Evolutionary conservation across 2,329 filamentous ascomycete genomes (phyloP).

Genomic region (Chaetomium sp.): DNA sequence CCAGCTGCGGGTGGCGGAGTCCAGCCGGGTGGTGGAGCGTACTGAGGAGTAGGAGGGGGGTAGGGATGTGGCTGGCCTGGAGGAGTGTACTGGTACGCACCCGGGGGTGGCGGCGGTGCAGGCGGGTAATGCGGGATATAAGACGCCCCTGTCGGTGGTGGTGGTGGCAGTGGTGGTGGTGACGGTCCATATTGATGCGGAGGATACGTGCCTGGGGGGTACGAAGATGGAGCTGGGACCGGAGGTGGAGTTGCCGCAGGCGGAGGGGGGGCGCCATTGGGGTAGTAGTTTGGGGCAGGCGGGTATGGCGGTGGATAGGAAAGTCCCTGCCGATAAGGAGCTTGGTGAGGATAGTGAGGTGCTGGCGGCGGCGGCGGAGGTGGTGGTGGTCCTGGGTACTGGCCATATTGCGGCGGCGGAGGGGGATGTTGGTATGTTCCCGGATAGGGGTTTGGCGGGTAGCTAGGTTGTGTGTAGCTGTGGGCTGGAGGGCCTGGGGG

Average conservation of each 20-base stretch:
- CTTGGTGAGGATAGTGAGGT: conserved; percentile 18
- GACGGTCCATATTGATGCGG: conserved; percentile 16
- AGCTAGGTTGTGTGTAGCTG: conserved; percentile 15
- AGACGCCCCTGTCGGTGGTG: not conserved
- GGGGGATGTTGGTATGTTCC: conserved; percentile 17
- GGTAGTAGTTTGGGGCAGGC: conserved; percentile 20
- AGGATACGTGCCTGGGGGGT: conserved; percentile 17
- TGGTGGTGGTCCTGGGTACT: conserved; percentile 8
- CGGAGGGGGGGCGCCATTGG: not conserved
- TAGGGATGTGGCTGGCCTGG: conserved; percentile 16
- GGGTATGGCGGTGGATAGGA: conserved; percentile 21
- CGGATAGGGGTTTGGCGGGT: conserved; percentile 15
- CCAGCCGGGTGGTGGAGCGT: conserved; percentile 21
- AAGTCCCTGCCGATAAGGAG: conserved; percentile 18
- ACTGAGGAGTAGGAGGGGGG: conserved; percentile 16
- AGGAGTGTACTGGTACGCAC: conserved; percentile 16
- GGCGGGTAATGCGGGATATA: conserved; percentile 8
- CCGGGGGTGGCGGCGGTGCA: conserved; percentile 16
- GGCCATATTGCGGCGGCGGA: conserved; percentile 15
- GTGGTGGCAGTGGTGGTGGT: conserved; percentile 17
- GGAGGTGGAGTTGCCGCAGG: conserved; percentile 13
- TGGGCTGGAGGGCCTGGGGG: conserved; percentile 13
- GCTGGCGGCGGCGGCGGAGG: conserved; percentile 14
- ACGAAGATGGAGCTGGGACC: conserved; percentile 12
- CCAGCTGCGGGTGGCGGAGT: conserved; percentile 5